phyloP scores from a whole-genome alignment of 2,329 filamentous ascomycete species.

The Fonsecaea pugnacius region DNA sequence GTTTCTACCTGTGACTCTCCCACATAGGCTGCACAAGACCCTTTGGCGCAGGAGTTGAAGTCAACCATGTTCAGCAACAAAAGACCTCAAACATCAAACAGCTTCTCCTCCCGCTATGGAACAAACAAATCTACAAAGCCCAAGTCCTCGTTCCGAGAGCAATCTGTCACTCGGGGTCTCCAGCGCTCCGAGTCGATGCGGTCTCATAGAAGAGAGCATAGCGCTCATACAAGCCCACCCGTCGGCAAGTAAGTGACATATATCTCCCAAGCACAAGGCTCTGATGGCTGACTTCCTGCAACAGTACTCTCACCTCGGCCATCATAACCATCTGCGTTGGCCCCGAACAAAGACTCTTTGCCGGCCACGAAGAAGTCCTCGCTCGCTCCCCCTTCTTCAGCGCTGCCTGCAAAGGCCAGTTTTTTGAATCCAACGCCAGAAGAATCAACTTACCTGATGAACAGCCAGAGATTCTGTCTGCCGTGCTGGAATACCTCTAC shows the following conservation, averaged over 20 bases:
- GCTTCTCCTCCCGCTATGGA: conserved; percentile 49
- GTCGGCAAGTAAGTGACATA: conserved; percentile 42
- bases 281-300: conserved; percentile 13
- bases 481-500: conserved; percentile 87
- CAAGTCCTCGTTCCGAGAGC: conserved; percentile 44
- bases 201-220: conserved; percentile 36
- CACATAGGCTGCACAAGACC: neutral
- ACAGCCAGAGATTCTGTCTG: conserved; percentile 87
- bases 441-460: conserved; percentile 81
- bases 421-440: conserved; percentile 65
- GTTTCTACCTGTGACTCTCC: neutral
- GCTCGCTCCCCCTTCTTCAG: conserved; percentile 79
- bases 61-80: conserved; percentile 30
- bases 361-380: conserved; percentile 86
- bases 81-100: conserved; percentile 41
- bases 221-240: conserved; percentile 42
- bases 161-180: conserved; percentile 33
- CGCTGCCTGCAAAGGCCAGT: conserved; percentile 65
- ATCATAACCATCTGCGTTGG: conserved; percentile 82
- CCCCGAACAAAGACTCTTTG: conserved; percentile 83
- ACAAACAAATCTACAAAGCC: conserved; percentile 46
- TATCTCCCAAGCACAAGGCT: neutral
- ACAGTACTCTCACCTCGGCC: conserved; percentile 64
- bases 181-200: conserved; percentile 34
- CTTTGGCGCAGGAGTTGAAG: neutral